Percentiles rank a stretch among this genome's conserved stretches.
phyloP scores from a whole-genome alignment of 257 asterid genomes.

The Primulina tabacum region DNA sequence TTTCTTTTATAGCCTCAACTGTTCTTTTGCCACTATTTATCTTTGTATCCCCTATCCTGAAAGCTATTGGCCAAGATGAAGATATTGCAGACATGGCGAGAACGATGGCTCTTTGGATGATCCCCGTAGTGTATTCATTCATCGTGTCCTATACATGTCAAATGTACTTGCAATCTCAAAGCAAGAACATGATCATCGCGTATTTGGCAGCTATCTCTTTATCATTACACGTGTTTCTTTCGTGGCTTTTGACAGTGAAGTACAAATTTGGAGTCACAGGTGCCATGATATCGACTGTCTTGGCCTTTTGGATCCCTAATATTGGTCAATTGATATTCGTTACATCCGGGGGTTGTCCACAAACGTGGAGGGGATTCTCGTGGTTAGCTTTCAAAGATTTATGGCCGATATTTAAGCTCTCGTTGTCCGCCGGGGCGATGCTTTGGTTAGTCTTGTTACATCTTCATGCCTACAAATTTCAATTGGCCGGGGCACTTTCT shows the following conservation, averaged over 20 bases:
- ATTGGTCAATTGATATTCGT: conserved; percentile 25
- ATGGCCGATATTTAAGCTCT: conserved; percentile 31
- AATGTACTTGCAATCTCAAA: conserved; percentile 41
- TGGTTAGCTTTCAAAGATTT: conserved; percentile 30
- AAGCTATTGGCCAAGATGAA: conserved; percentile 33
- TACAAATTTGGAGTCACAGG: conserved; percentile 32
- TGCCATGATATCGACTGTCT: conserved; percentile 35
- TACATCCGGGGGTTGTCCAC: conserved; percentile 22
- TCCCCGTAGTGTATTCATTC: conserved; percentile 31
- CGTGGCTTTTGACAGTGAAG: conserved; percentile 37
- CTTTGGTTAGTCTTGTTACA: conserved; percentile 27
- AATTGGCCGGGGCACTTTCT: not conserved
- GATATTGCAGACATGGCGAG: conserved; percentile 27
- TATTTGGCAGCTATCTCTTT: conserved; percentile 27
- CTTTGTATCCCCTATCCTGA: conserved; percentile 21
- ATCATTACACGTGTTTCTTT: conserved; percentile 31
- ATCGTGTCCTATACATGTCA: conserved; percentile 26
- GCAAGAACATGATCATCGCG: conserved; percentile 36
- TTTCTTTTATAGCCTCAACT: conserved; percentile 22
- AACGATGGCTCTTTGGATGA: conserved; percentile 27
- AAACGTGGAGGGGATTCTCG: conserved; percentile 32
- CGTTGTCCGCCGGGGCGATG: conserved; percentile 32
- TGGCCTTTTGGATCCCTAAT: conserved; percentile 42
- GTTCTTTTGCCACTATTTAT: conserved; percentile 24
- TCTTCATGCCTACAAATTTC: not conserved